These are phyloP conservation scores for Colletotrichum sp. DNA, from an alignment of 2,329 filamentous ascomycete species.

Conservation along the genomic window DNA sequence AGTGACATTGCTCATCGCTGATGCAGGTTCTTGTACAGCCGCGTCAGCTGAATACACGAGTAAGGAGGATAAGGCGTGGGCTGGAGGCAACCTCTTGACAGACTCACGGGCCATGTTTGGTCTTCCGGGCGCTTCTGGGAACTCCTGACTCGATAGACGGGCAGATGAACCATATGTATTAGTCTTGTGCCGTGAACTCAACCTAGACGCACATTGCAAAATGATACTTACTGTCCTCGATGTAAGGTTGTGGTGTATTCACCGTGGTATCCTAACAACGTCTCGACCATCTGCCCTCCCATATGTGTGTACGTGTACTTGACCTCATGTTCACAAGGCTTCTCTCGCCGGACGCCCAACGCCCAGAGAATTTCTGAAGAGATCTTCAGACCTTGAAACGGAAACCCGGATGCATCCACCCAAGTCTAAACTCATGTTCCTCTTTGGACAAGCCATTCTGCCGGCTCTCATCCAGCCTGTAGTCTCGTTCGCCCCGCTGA, in stretches of 20 bases:
- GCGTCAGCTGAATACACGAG: background rate
- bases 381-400: conserved; percentile 24
- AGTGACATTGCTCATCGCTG: background rate
- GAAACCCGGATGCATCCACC: conserved; percentile 27
- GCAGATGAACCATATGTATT: background rate
- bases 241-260: background rate
- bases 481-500: conserved; percentile 22
- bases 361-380: background rate
- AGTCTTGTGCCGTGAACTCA: background rate
- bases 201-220: background rate
- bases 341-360: background rate
- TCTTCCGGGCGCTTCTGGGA: background rate
- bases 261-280: background rate
- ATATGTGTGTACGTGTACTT: background rate
- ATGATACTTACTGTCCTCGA: background rate
- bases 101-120: background rate
- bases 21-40: background rate
- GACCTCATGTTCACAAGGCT: background rate
- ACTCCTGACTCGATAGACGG: background rate
- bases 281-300: background rate
- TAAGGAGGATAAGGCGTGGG: background rate
- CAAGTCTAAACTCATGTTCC: conserved; percentile 27
- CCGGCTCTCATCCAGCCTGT: conserved; percentile 20
- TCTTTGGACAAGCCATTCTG: conserved; percentile 18
- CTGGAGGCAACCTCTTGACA: background rate